Evolutionary conservation across 805 yeast genomes (phyloP), one percentile per base, ranked within the genome.

Genomic region (Lipomyces lipofer): DNA sequence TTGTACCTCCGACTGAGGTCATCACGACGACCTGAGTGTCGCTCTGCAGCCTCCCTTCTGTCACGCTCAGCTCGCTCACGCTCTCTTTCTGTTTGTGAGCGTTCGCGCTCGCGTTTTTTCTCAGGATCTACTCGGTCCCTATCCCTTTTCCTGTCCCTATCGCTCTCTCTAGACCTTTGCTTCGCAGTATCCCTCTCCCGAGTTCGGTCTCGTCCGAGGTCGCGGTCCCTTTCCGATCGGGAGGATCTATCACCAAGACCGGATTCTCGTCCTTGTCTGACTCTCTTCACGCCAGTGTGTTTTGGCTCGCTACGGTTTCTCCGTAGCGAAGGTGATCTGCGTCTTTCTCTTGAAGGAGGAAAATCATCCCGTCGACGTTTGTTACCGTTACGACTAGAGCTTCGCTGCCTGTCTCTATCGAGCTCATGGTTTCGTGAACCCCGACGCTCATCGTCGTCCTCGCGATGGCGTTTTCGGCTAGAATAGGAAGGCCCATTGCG

Each of bases 391-490:
- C 28, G 29, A 13, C 33, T 9, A 29, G 9, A n/a, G n/a, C n/a
- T n/a, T n/a, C n/a, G n/a, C n/a, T n/a, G n/a, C n/a, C n/a, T n/a
- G n/a, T 44, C 36, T 29, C 47, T 27, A 12, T 44, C 45, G 24
- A 22, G 9, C 40, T 6, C 33, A 43, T 25, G 17, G 5, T 28
- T 25, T 8, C 47, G 47, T 12, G 10, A 19, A 13, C 46, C 21
- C 33, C 28, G 22, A 10, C 46, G 33, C 39, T 29, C 25, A 24
- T 30, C 49, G 32, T 49, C 51, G 3, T 49, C 44, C 32, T 42
- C 54, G 27, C 53, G 54, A 13, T 43, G 49, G 19, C 50, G 44
- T 22, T 52, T 52, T 17, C 56, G 45, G 22, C 43, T 43, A 6
- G 25, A 36, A 1, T 19, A 12, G 12, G 25, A n/a, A 36, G 40